Conservation (phyloP, 768 basidiomycete genomes). For the Tubosaeta sp. region DNA sequence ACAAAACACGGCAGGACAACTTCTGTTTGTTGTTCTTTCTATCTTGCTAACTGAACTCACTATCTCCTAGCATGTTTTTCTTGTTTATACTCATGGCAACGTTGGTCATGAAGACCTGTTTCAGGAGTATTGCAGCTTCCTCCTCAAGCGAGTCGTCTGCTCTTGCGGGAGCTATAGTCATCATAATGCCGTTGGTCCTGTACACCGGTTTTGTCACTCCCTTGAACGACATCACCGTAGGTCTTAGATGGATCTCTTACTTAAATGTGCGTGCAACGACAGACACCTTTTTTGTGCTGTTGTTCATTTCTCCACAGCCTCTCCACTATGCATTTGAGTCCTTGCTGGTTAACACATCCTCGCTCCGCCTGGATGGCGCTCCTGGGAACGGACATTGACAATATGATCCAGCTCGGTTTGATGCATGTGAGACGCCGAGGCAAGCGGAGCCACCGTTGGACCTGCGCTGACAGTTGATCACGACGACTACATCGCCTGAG, state of each 20-base stretch:
- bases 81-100: slow-evolving; percentile 51
- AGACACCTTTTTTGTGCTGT: slow-evolving; percentile 22
- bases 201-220: slow-evolving; percentile 41
- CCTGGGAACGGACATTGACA: slow-evolving; percentile 46
- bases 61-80: slow-evolving; percentile 47
- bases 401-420: slow-evolving; percentile 61
- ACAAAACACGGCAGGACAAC: slow-evolving; percentile 15
- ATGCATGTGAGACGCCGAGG: slow-evolving; percentile 40
- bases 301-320: slow-evolving; percentile 36
- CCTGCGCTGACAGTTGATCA: slow-evolving; percentile 33
- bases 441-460: slow-evolving; percentile 27
- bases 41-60: slow-evolving; percentile 29
- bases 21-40: slow-evolving; percentile 11
- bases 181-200: slow-evolving; percentile 37
- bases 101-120: slow-evolving; percentile 70
- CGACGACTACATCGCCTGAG: slow-evolving; percentile 48
- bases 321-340: slow-evolving; percentile 23
- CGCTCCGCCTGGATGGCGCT: slow-evolving; percentile 33
- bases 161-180: slow-evolving; percentile 27
- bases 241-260: slow-evolving; percentile 18
- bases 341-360: slow-evolving; percentile 38
- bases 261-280: slow-evolving; percentile 27
- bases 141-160: slow-evolving; percentile 53
- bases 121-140: slow-evolving; percentile 57
- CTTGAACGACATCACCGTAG: neutral